These are phyloP conservation scores for Gaultheria prostrata DNA, from an alignment of 148 eudicot genomes.

Conservation along the genomic window DNA sequence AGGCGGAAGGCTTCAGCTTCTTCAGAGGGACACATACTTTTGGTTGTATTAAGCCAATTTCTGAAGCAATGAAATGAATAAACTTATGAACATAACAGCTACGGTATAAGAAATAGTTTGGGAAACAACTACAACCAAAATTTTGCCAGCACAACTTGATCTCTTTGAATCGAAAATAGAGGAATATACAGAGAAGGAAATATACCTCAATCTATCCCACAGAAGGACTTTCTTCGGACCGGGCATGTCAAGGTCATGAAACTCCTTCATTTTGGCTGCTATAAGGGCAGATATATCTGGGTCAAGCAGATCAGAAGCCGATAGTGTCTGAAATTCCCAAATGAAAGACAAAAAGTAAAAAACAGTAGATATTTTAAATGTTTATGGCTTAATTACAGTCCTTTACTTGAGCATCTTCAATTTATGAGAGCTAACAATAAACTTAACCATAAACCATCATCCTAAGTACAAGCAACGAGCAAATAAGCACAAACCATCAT, in stretches of 20 bases:
- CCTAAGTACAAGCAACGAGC: background rate
- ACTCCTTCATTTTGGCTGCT: constrained; percentile 85
- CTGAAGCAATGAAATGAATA: constrained; percentile 33
- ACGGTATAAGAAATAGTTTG: background rate
- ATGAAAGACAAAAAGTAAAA: background rate
- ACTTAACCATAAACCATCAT: background rate
- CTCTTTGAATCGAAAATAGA: background rate
- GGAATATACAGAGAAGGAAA: background rate
- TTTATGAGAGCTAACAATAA: background rate
- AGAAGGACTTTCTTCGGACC: constrained; percentile 58
- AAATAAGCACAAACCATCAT: background rate
- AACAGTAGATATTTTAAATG: background rate
- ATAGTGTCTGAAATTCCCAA: constrained; percentile 57
- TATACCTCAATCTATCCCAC: constrained; percentile 80
- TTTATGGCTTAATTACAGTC: background rate
- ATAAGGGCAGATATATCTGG: constrained; percentile 72
- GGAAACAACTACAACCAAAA: background rate
- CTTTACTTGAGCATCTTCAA: constrained; percentile 4
- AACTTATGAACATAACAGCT: background rate
- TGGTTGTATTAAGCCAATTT: constrained; percentile 61
- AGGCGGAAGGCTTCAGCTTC: constrained; percentile 57
- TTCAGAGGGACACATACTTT: constrained; percentile 49
- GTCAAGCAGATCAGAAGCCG: constrained; percentile 79
- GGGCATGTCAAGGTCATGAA: constrained; percentile 83
- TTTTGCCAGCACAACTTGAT: background rate